A percentile compares a stretch with the other conserved stretches of the same genome.
These are phyloP conservation scores for Quercus rubra DNA, from an alignment of 306 rosid species.

Conservation along the genomic window DNA sequence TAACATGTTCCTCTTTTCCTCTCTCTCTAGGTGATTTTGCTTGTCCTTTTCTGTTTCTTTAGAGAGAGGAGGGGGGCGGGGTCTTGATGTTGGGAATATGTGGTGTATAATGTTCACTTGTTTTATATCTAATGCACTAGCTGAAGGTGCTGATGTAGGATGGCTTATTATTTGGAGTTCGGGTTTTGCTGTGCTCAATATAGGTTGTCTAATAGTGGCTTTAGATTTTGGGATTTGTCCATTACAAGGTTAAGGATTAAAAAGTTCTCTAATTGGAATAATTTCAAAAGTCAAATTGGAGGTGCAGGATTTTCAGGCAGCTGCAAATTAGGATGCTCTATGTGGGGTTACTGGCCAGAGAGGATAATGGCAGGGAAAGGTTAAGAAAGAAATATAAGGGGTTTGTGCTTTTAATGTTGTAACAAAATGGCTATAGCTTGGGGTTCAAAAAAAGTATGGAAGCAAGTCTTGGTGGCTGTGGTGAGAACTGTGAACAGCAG, in stretches of 20 bases:
- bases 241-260: background rate
- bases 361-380: background rate
- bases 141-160: background rate
- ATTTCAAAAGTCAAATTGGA: background rate
- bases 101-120: too few species aligned
- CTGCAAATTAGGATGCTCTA: background rate
- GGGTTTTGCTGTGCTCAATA: background rate
- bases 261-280: background rate
- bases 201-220: background rate
- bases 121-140: background rate
- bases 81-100: too few species aligned
- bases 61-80: too few species aligned
- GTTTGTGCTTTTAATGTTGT: background rate
- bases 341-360: background rate
- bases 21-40: too few species aligned
- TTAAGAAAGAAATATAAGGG: background rate
- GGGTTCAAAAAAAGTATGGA: background rate
- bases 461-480: background rate
- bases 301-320: background rate
- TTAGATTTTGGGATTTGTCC: background rate
- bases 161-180: background rate
- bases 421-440: background rate
- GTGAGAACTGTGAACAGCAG: background rate
- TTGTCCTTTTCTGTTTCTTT: too few species aligned
- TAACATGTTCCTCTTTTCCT: too few species aligned